These are phyloP conservation scores for Ceratocystis ficicola DNA, from an alignment of 2,329 filamentous ascomycete genomes.

Conservation along the genomic window DNA sequence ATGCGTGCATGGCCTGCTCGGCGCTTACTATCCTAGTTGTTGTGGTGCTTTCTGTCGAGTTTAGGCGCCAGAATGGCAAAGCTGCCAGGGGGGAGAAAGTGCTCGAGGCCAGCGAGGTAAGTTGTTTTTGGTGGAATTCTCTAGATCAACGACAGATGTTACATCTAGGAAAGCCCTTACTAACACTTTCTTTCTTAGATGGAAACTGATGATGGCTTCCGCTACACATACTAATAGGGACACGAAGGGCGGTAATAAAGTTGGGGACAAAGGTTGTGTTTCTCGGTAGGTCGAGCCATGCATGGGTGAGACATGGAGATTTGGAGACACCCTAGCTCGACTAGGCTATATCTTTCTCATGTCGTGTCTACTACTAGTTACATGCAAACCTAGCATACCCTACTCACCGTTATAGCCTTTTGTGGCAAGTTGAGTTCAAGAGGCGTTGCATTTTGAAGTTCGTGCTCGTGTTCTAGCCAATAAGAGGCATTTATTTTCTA, in stretches of 20 bases:
- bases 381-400: background rate
- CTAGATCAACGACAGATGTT: background rate
- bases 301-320: background rate
- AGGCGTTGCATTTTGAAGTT: constrained; percentile 5
- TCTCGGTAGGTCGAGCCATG: background rate
- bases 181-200: constrained; percentile 16
- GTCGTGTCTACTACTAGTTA: background rate
- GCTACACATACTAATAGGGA: constrained; percentile 19
- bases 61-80: constrained; percentile 36
- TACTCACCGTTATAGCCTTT: background rate
- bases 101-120: constrained; percentile 39
- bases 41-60: constrained; percentile 31
- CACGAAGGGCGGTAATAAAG: background rate
- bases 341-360: no score
- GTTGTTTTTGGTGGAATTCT: background rate
- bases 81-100: constrained; percentile 43
- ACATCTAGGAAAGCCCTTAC: background rate
- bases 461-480: background rate
- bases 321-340: background rate
- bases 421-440: background rate
- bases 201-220: constrained; percentile 21
- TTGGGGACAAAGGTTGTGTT: background rate
- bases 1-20: constrained; percentile 41
- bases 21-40: constrained; percentile 39
- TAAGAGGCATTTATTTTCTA: background rate